A percentile compares a stretch with the other conserved stretches of the same genome.
Conservation (phyloP, 2,329 filamentous ascomycete genomes). For the Penicillium freii region DNA sequence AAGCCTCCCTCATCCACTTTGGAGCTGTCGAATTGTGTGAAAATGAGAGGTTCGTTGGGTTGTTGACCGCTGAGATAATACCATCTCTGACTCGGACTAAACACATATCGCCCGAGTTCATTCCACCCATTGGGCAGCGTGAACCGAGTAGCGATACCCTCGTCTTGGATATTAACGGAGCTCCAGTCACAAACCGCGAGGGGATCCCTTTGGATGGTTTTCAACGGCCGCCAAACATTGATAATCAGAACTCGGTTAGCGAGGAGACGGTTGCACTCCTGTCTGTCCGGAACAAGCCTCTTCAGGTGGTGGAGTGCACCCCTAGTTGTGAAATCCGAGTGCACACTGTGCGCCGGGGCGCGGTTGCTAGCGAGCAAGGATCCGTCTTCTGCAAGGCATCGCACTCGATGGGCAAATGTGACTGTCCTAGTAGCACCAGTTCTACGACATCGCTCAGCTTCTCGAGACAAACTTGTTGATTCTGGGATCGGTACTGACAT, state of each 20-base stretch:
- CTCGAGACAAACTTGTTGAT: background rate
- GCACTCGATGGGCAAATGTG: slow-evolving; percentile 65
- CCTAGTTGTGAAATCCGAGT: slow-evolving; percentile 8
- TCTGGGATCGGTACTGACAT: slow-evolving; percentile 1
- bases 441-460: slow-evolving; percentile 32
- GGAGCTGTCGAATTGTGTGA: slow-evolving; percentile 23
- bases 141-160: slow-evolving; percentile 13
- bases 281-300: slow-evolving; percentile 4
- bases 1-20: slow-evolving; percentile 8
- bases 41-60: slow-evolving; percentile 21
- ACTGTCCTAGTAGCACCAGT: slow-evolving; percentile 57
- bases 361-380: slow-evolving; percentile 16
- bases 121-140: slow-evolving; percentile 14
- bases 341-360: slow-evolving; percentile 20
- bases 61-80: slow-evolving; percentile 19
- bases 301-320: slow-evolving; percentile 18
- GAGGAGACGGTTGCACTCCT: slow-evolving; percentile 12
- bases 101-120: slow-evolving; percentile 18
- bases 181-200: slow-evolving; percentile 25
- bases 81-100: slow-evolving; percentile 16
- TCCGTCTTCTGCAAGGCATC: slow-evolving; percentile 40
- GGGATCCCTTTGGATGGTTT: slow-evolving; percentile 22
- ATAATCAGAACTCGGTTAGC: slow-evolving; percentile 16
- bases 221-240: slow-evolving; percentile 27
- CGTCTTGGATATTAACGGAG: slow-evolving; percentile 9